Percentiles rank a stretch among this genome's conserved stretches.
Evolutionary conservation across 2,329 filamentous ascomycete species (phyloP).

Genomic region (Chrysoporthe cubensis): DNA sequence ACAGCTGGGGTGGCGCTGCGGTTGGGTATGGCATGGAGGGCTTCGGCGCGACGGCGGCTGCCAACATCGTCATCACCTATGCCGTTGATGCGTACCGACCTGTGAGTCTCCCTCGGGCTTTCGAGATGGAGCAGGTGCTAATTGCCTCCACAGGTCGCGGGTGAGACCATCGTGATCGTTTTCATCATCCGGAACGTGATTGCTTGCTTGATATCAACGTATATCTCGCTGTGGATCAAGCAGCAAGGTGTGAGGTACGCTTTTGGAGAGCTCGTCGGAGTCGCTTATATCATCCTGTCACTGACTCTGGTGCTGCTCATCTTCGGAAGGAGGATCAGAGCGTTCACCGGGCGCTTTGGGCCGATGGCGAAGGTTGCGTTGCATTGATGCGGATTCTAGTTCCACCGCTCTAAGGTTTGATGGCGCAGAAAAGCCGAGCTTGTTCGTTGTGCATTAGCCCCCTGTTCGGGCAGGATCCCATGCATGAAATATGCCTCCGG

Average conservation of each 20-base stretch:
- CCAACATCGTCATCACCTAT: slow-evolving; percentile 37
- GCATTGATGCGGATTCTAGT: background rate
- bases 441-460: background rate
- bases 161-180: slow-evolving; percentile 36
- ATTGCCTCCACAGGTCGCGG: slow-evolving; percentile 29
- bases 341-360: slow-evolving; percentile 11
- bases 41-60: slow-evolving; percentile 37
- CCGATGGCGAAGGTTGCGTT: slow-evolving; percentile 10
- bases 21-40: slow-evolving; percentile 36
- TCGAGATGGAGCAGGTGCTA: background rate
- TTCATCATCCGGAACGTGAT: slow-evolving; percentile 37
- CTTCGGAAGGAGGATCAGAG: slow-evolving; percentile 3
- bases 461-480: background rate
- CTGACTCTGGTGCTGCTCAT: slow-evolving; percentile 13
- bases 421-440: background rate
- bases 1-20: slow-evolving; percentile 11
- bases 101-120: background rate
- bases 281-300: slow-evolving; percentile 14
- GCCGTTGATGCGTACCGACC: slow-evolving; percentile 36
- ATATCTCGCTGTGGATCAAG: slow-evolving; percentile 33
- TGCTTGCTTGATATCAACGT: slow-evolving; percentile 35
- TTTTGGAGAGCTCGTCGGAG: slow-evolving; percentile 35
- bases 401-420: too few species aligned
- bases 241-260: slow-evolving; percentile 30
- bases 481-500: background rate